These are phyloP conservation scores for Zymoseptoria brevis DNA, from an alignment of 2,329 filamentous ascomycete genomes.

Conservation along the genomic window DNA sequence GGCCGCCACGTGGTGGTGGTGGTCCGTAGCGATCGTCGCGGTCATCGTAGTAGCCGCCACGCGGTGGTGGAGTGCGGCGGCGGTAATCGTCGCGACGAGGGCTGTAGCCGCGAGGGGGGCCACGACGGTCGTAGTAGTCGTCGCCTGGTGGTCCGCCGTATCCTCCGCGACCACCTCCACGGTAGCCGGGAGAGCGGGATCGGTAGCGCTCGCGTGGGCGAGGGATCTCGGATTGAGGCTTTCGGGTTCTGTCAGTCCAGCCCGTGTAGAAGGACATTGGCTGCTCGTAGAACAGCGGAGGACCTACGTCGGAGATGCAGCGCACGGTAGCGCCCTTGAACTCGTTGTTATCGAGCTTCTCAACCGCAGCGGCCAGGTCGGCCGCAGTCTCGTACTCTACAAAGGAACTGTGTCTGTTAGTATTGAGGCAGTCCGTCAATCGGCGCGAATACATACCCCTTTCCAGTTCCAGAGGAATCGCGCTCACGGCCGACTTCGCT, in stretches of 20 bases:
- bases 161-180: conserved; percentile 51
- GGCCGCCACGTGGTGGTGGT: conserved; percentile 49
- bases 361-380: conserved; percentile 82
- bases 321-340: conserved; percentile 85
- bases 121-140: conserved; percentile 70
- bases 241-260: conserved; percentile 8
- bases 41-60: conserved; percentile 70
- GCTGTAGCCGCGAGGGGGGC: conserved; percentile 73
- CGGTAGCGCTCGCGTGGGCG: conserved; percentile 55
- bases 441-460: conserved; percentile 54
- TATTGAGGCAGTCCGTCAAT: not conserved
- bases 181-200: conserved; percentile 67
- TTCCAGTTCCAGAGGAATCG: conserved; percentile 53
- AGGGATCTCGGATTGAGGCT: conserved; percentile 67
- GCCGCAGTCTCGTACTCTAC: conserved; percentile 93
- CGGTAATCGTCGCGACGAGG: conserved; percentile 79
- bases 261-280: conserved; percentile 9
- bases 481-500: conserved; percentile 90
- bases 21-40: conserved; percentile 63
- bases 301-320: conserved; percentile 73
- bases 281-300: not conserved
- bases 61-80: conserved; percentile 70
- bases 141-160: conserved; percentile 59
- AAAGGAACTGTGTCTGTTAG: conserved; percentile 52
- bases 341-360: conserved; percentile 86